A percentile compares a stretch with the other conserved stretches of the same genome.
Evolutionary conservation across 352 stramenopile genomes (phyloP).

Genomic region (Phytophthora europaea): DNA sequence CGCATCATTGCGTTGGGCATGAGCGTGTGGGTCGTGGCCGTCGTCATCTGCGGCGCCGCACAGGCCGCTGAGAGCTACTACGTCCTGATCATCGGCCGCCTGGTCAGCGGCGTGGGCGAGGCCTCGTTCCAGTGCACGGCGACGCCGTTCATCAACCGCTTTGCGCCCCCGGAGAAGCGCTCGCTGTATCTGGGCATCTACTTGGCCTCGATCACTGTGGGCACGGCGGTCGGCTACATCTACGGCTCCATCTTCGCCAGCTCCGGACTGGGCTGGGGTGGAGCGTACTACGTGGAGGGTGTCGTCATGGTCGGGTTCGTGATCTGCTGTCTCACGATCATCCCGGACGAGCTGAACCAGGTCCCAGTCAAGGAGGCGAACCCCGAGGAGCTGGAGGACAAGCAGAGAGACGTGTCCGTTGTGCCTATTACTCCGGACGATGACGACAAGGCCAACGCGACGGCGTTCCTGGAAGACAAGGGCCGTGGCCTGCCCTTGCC

Average conservation of each 20-base stretch:
- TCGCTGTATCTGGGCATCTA: conserved; percentile 94
- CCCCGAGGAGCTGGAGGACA: conserved; percentile 31
- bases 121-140: conserved; percentile 95
- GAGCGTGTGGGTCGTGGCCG: conserved; percentile 90
- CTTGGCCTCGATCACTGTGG: conserved; percentile 93
- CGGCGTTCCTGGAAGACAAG: conserved; percentile 43
- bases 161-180: conserved; percentile 69
- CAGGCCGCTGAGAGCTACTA: conserved; percentile 87
- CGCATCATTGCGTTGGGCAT: conserved; percentile 91
- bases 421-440: conserved; percentile 33
- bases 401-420: conserved; percentile 23
- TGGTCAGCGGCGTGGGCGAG: conserved; percentile 92
- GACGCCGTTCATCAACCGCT: conserved; percentile 94
- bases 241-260: conserved; percentile 83
- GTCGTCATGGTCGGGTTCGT: conserved; percentile 86
- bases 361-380: conserved; percentile 49
- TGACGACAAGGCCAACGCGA: conserved; percentile 32
- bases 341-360: conserved; percentile 68
- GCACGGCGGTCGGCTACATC: conserved; percentile 92
- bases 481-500: conserved; percentile 11
- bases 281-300: conserved; percentile 90
- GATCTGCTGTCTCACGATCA: conserved; percentile 65
- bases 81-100: conserved; percentile 87
- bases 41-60: conserved; percentile 89
- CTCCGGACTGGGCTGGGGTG: conserved; percentile 75